Base-by-base conservation (phyloP, 2,329 filamentous ascomycete species). In the Colletotrichum sp. region DNA sequence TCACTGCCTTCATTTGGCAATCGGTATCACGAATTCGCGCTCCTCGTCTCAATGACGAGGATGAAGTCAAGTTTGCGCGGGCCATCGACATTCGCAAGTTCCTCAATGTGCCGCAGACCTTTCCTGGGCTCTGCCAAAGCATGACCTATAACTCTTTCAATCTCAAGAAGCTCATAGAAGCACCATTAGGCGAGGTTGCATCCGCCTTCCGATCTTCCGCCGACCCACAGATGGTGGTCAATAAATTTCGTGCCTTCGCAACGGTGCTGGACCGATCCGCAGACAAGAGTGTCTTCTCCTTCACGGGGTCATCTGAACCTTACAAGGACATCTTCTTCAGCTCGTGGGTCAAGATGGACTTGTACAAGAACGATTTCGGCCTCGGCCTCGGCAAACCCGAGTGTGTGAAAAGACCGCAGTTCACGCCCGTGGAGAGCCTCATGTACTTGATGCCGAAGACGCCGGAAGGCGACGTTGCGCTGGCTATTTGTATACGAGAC, bases 1-100 rank as follows among this genome's bases (percentile, higher is more conserved):
- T 92, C 16, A 88, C 82, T 4, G 88, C 89, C 1, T 87, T 91
- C 63, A 81, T 91, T 71, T 92, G 88, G 88, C 84, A 88, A 75
- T 84, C 83, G 0, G 78, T 89, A 12, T 81, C 82, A 0, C 86
- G 86, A 34, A 85, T 83, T 0, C 86, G 90, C 16, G 78, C 83
- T 1, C 75, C 81, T 0, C 85, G 87, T 2, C 75, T 89, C 1
- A 34, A 71, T 3, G 21, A 76, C 2, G 59, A 71, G n/a, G 21
- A 70, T 8, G 60, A 77, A 2, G 44, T 63, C 3, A 68, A 72
- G 5, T 81, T 91, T 13, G 84, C 84, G 7, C 89, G 90, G 13
- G 88, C 90, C 3, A 84, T 91, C 10, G 86, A 91, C 76, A 84
- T 87, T 5, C 85, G 91, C 4, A 78, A 80, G 0, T 84, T 83